Percentiles rank a stretch among this genome's conserved stretches.
These are phyloP conservation scores for Raddia distichophylla DNA, from an alignment of 176 grass and related monocot species.

Conservation along the genomic window DNA sequence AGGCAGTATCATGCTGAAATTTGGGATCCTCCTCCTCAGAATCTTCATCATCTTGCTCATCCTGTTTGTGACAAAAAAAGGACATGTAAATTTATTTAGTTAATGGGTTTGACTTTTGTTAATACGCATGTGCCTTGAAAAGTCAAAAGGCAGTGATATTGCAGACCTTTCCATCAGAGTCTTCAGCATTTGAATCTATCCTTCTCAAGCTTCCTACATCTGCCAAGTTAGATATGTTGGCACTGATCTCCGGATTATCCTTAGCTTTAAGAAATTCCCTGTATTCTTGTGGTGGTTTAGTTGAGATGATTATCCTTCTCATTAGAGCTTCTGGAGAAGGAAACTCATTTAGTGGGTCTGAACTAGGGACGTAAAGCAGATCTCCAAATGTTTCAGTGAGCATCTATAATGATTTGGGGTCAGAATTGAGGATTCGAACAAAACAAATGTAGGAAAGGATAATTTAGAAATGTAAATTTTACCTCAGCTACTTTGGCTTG, in stretches of 20 bases:
- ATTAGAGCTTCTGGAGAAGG: slow-evolving; percentile 89
- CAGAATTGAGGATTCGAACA: slow-evolving; percentile 21
- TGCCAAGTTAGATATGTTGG: slow-evolving; percentile 21
- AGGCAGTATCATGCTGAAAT: slow-evolving; percentile 52
- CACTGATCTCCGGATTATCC: slow-evolving; percentile 30
- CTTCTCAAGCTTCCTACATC: slow-evolving; percentile 51
- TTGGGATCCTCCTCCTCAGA: slow-evolving; percentile 60
- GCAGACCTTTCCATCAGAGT: slow-evolving; percentile 70
- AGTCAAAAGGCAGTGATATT: slow-evolving; percentile 10
- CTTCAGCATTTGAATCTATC: slow-evolving; percentile 62
- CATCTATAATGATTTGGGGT: slow-evolving; percentile 58
- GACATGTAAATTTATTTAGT: slow-evolving; percentile 9
- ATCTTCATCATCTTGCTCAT: slow-evolving; percentile 67
- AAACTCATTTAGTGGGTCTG: slow-evolving; percentile 72
- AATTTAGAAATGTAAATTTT: slow-evolving; percentile 31
- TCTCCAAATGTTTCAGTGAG: slow-evolving; percentile 73
- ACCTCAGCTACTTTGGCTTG: slow-evolving; percentile 96
- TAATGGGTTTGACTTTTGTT: slow-evolving; percentile 15
- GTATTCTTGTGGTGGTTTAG: slow-evolving; percentile 91
- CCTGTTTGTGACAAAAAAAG: slow-evolving; percentile 42
- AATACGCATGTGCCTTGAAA: slow-evolving; percentile 1
- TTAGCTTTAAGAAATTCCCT: slow-evolving; percentile 75
- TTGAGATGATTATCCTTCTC: slow-evolving; percentile 86
- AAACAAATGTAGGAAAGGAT: not conserved
- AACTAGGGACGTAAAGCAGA: slow-evolving; percentile 66